Evolutionary conservation across 2,329 filamentous ascomycete genomes (phyloP), one percentile per base, ranked within the genome.

Genomic region (Albifimbria verrucaria): DNA sequence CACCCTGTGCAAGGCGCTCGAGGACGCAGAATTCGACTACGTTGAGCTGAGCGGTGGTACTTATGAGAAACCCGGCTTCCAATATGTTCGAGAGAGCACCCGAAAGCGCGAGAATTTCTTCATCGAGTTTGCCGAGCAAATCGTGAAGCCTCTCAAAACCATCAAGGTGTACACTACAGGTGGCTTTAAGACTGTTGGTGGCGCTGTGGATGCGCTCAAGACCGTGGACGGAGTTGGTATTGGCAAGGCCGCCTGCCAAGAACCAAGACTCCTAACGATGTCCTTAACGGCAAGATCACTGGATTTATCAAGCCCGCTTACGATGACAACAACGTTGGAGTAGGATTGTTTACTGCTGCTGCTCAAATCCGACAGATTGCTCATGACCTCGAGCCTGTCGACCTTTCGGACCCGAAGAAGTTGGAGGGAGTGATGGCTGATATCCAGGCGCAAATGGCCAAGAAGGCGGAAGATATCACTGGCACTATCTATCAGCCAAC

Each of bases 11-110:
- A 57, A 65, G 5, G 64, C 72, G 4, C 68, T 82, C 0, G 76
- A 82, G 57, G 64, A 72, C 26, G 74, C 77, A 50, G 63, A 61
- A 10, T 77, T 83, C 39, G 75, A 82, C 59, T 81, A 83, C 55
- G 76, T 86, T 6, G 82, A 86, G 67, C 69, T 85, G 0, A 77
- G 71, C 0, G 82, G 82, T 26, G 82, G 82, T 2, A 85, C 80
- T 0, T 83, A 82, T 58, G 78, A 85, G 67, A 66, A 71, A 22
- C 62, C 79, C 1, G 78, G 75, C 0, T 81, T 82, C 55, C 60
- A 58, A 0, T 76, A 81, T 60, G 71, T 77, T 65, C 71, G 76
- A 52, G 80, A 83, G 28, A 76, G 72, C 28, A 84, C 78, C 15
- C 72, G 70, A 59, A 76, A 77, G 65, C 72, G 77, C 1, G 80